Evolutionary conservation across 495 filamentous ascomycete genomes (phyloP).

Genomic region (Lasiosphaeria miniovina): DNA sequence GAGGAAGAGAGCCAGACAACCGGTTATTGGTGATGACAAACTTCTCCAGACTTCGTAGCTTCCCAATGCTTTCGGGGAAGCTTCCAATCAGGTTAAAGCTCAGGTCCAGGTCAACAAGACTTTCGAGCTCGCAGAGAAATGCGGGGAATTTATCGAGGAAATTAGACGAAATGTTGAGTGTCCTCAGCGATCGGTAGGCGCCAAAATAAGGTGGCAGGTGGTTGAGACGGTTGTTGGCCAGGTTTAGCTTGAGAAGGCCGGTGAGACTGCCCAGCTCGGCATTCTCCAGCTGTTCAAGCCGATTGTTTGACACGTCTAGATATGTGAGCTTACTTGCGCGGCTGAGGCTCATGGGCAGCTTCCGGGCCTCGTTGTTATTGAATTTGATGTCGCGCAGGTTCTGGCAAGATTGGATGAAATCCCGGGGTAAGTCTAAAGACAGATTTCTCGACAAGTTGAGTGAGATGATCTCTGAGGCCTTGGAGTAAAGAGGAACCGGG

Average conservation of each 20-base stretch:
- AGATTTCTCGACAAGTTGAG: conserved; percentile 91
- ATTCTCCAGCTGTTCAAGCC: conserved; percentile 79
- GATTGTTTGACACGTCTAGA: conserved; percentile 93
- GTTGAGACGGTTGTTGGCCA: conserved; percentile 87
- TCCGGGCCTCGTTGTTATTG: conserved; percentile 84
- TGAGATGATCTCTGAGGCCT: conserved; percentile 87
- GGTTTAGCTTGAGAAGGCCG: conserved; percentile 82
- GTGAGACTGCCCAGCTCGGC: conserved; percentile 61
- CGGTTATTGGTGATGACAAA: conserved; percentile 96
- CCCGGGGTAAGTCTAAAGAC: conserved; percentile 86
- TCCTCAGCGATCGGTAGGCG: conserved; percentile 70
- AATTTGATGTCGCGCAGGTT: conserved; percentile 94
- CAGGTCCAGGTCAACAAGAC: conserved; percentile 88
- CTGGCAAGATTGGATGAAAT: conserved; percentile 92
- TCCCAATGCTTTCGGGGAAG: conserved; percentile 73
- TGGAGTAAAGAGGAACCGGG: conserved; percentile 88
- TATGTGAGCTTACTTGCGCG: conserved; percentile 78
- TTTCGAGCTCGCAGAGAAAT: conserved; percentile 76
- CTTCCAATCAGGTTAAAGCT: conserved; percentile 88
- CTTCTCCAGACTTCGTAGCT: conserved; percentile 73
- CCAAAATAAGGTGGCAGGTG: conserved; percentile 77
- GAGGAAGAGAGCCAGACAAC: conserved; percentile 67
- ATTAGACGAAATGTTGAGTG: conserved; percentile 88
- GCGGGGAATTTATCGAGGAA: conserved; percentile 78
- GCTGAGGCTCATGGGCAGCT: conserved; percentile 80